Evolutionary conservation across 2,329 filamentous ascomycete genomes (phyloP).

Genomic region (Aspergillus sergii): DNA sequence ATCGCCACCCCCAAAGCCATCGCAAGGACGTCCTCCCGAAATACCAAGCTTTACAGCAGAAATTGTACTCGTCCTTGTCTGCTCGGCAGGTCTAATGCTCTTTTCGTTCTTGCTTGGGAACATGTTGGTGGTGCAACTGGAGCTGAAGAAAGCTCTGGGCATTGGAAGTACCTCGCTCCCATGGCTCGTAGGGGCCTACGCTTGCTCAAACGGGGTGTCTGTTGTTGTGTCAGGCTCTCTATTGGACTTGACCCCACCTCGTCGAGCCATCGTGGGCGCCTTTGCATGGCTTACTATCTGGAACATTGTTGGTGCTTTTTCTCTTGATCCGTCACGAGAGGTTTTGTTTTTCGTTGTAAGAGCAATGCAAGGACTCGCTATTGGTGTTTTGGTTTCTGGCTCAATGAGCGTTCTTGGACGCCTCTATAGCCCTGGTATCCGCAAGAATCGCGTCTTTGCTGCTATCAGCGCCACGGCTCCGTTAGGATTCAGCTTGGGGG

Average conservation of each 20-base stretch:
- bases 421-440: constrained; percentile 47
- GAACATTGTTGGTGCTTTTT: constrained; percentile 43
- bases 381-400: constrained; percentile 53
- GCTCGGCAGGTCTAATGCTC: constrained; percentile 47
- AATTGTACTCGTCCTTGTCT: constrained; percentile 45
- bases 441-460: constrained; percentile 54
- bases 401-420: constrained; percentile 51
- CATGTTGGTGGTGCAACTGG: constrained; percentile 43
- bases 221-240: constrained; percentile 44
- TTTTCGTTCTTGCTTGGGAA: constrained; percentile 48
- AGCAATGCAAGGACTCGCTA: constrained; percentile 51
- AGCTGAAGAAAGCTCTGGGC: constrained; percentile 40
- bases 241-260: constrained; percentile 46
- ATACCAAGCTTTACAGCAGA: constrained; percentile 44
- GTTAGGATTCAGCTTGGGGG: constrained; percentile 47
- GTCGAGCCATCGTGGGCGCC: constrained; percentile 45
- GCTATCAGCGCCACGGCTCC: constrained; percentile 54
- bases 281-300: constrained; percentile 47
- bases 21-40: constrained; percentile 44
- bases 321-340: constrained; percentile 37
- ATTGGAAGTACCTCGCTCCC: constrained; percentile 45
- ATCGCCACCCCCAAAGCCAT: constrained; percentile 21
- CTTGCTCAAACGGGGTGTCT: constrained; percentile 46
- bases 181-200: constrained; percentile 48
- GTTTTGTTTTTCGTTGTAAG: constrained; percentile 42